Conservation (phyloP, 2,329 filamentous ascomycete species). For the Chaetomiaceae sp. region DNA sequence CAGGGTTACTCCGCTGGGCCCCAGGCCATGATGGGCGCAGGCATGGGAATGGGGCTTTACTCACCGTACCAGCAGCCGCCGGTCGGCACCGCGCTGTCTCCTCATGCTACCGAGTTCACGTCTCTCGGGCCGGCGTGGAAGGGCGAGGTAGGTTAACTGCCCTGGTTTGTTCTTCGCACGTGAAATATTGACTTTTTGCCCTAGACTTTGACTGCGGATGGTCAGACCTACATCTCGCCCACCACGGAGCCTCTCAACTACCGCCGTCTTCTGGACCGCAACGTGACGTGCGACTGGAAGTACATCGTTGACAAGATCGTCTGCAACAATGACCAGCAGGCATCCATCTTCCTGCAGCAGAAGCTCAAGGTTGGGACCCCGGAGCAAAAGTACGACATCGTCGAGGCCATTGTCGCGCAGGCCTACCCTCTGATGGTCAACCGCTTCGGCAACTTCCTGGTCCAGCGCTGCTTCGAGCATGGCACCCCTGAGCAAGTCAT, state of each 20-base stretch:
- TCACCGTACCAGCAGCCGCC: conserved; percentile 52
- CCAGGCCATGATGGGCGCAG: conserved; percentile 32
- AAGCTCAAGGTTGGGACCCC: conserved; percentile 95
- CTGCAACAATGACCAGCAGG: conserved; percentile 98
- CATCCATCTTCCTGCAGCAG: conserved; percentile 97
- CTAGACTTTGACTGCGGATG: conserved; percentile 46
- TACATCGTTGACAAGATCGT: conserved; percentile 99
- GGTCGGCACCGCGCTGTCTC: conserved; percentile 63
- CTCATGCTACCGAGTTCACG: conserved; percentile 71
- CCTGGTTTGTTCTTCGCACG: not conserved
- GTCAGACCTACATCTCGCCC: conserved; percentile 75
- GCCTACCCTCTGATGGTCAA: conserved; percentile 97
- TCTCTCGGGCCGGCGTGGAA: conserved; percentile 51
- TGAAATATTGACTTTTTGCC: conserved; percentile 5
- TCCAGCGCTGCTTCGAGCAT: conserved; percentile 98
- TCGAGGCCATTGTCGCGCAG: conserved; percentile 91
- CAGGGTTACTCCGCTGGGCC: conserved; percentile 24
- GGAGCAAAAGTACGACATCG: conserved; percentile 96
- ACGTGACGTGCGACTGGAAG: conserved; percentile 97
- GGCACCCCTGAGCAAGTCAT: conserved; percentile 92
- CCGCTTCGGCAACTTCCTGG: conserved; percentile 95
- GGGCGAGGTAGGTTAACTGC: conserved; percentile 42
- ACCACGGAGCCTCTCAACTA: conserved; percentile 88
- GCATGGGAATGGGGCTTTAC: conserved; percentile 42
- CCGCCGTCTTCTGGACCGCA: conserved; percentile 87